Percentiles rank a stretch among this genome's conserved stretches.
These are phyloP conservation scores for Glycine tomentella DNA, from an alignment of 306 rosid species.

Conservation along the genomic window DNA sequence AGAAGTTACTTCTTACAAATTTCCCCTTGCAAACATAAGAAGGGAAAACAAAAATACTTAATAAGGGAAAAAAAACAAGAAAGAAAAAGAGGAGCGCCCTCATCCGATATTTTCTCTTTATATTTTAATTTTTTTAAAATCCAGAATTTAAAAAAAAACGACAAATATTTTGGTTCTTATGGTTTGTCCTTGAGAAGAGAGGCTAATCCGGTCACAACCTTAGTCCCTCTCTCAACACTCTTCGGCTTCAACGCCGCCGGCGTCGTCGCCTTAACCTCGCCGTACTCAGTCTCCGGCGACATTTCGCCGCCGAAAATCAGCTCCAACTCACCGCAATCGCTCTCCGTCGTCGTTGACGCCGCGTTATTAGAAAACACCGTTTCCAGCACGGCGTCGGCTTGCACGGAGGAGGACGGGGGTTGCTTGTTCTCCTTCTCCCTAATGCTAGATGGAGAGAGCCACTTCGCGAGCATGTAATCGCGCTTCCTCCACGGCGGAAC, in stretches of 20 bases:
- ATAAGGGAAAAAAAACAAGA: not conserved
- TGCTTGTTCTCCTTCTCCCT: constrained; percentile 31
- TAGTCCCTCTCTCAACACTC: constrained; percentile 79
- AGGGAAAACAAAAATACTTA: constrained; percentile 37
- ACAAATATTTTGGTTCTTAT: constrained; percentile 56
- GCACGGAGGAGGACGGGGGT: constrained; percentile 26
- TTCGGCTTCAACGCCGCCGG: constrained; percentile 93
- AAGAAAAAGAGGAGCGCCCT: not conserved
- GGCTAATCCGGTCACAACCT: constrained; percentile 91
- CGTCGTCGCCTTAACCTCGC: constrained; percentile 18
- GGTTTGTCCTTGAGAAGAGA: constrained; percentile 83
- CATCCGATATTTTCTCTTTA: constrained; percentile 39
- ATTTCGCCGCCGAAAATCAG: constrained; percentile 74
- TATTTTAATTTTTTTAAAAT: constrained; percentile 36
- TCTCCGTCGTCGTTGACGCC: constrained; percentile 29
- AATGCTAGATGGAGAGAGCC: constrained; percentile 70
- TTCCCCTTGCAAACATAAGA: constrained; percentile 40
- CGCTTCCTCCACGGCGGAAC: constrained; percentile 97
- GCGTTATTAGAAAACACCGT: not conserved
- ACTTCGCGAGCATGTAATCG: constrained; percentile 88
- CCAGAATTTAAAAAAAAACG: constrained; percentile 2
- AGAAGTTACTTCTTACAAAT: constrained; percentile 26
- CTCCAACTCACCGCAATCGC: constrained; percentile 70
- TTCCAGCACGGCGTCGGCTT: not conserved
- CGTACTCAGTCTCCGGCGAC: constrained; percentile 24